These are phyloP conservation scores for Tulasnella calospora DNA, from an alignment of 768 basidiomycete species.

Conservation along the genomic window DNA sequence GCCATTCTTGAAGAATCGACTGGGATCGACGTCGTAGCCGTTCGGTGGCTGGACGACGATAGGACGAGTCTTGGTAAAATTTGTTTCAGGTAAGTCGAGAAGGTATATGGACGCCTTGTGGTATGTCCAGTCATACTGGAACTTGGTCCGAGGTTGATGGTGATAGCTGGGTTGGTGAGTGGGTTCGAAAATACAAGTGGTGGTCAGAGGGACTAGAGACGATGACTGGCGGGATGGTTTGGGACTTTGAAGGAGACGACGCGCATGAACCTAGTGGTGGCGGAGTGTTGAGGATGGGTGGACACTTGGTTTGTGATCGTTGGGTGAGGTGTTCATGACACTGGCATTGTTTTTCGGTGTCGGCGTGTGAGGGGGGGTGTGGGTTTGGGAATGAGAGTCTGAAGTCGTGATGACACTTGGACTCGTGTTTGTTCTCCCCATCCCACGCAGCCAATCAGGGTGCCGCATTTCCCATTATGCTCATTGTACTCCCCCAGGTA, in stretches of 20 bases:
- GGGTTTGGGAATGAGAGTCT: constrained; percentile 4
- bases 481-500: too few relatives aligned
- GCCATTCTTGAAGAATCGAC: neutral
- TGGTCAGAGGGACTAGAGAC: neutral
- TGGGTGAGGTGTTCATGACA: neutral
- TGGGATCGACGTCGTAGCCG: neutral
- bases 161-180: neutral
- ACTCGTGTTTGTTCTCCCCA: constrained; percentile 1
- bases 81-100: neutral
- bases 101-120: neutral
- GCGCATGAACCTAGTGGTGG: neutral
- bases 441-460: neutral
- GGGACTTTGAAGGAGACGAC: neutral
- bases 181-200: neutral
- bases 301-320: neutral
- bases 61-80: constrained; percentile 2
- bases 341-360: constrained; percentile 7
- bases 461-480: too few relatives aligned
- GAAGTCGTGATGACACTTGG: constrained; percentile 11
- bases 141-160: neutral
- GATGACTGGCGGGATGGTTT: neutral
- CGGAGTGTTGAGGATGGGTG: neutral
- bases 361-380: neutral
- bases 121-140: neutral
- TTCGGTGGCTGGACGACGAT: neutral